Percentiles rank a stretch among this genome's conserved stretches.
Conservation (phyloP, 2,329 filamentous ascomycete species). For the Beauveria rudraprayagi region DNA sequence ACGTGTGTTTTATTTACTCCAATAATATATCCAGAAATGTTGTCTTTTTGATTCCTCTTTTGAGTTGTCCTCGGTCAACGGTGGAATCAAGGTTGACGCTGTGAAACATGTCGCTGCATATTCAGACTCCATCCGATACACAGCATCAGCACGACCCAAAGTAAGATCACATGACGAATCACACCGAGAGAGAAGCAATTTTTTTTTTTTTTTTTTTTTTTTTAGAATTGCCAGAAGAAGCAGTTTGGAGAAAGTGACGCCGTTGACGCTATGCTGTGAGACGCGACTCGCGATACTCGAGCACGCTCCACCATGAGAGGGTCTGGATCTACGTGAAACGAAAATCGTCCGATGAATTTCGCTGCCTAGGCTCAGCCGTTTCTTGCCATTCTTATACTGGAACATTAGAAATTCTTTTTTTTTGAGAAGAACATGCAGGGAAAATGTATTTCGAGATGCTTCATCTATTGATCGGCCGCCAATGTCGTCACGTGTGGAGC, state of each 20-base stretch:
- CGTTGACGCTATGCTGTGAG: not conserved
- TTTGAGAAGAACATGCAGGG: not conserved
- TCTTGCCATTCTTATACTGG: too few species aligned
- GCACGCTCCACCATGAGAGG: not conserved
- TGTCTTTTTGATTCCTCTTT: not conserved
- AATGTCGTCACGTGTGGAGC: conserved; percentile 6
- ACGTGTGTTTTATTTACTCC: not conserved
- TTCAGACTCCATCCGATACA: too few species aligned
- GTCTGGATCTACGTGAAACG: not conserved
- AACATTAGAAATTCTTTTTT: too few species aligned
- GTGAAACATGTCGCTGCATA: not conserved
- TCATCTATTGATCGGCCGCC: not conserved
- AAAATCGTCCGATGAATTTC: not conserved
- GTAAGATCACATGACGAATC: too few species aligned
- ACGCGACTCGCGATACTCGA: not conserved
- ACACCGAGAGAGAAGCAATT: too few species aligned
- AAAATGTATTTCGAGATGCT: not conserved
- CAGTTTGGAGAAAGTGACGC: too few species aligned
- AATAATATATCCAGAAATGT: conserved; percentile 2
- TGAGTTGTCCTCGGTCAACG: not conserved
- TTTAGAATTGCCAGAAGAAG: too few species aligned
- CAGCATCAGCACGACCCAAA: too few species aligned
- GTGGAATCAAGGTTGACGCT: not conserved
- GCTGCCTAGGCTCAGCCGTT: too few species aligned
- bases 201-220: too few species aligned